Percentiles rank a stretch among this genome's conserved stretches.
These are phyloP conservation scores for Aspergillus leporis DNA, from an alignment of 495 filamentous ascomycete genomes.

Conservation along the genomic window DNA sequence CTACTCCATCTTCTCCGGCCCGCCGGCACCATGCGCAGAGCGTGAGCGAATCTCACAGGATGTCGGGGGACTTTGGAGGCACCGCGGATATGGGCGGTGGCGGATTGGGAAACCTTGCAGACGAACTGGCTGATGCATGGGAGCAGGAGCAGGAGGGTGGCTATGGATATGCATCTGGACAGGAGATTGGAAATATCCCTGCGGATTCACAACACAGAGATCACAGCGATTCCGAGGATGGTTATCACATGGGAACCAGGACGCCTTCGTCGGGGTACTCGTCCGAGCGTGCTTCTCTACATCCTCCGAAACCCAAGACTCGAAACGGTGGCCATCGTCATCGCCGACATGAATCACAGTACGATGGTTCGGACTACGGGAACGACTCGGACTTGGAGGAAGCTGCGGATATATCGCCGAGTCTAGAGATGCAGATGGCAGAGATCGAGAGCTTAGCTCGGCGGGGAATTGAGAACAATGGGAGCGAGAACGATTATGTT, in stretches of 20 bases:
- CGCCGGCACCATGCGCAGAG: constrained; percentile 54
- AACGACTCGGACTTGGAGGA: constrained; percentile 72
- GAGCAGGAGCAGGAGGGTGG: constrained; percentile 63
- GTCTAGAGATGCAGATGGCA: constrained; percentile 72
- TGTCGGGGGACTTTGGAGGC: constrained; percentile 44
- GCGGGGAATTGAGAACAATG: constrained; percentile 71
- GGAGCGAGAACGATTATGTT: constrained; percentile 64
- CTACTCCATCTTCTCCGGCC: constrained; percentile 60
- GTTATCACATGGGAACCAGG: constrained; percentile 24
- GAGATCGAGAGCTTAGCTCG: constrained; percentile 73
- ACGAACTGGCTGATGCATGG: constrained; percentile 64
- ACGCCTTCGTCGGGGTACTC: constrained; percentile 34
- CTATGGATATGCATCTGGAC: constrained; percentile 43
- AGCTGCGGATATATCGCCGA: constrained; percentile 66
- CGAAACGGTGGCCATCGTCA: constrained; percentile 37
- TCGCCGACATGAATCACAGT: constrained; percentile 50
- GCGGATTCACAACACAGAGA: constrained; percentile 36
- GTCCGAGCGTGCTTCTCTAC: constrained; percentile 29
- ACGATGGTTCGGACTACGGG: constrained; percentile 60
- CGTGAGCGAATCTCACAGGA: constrained; percentile 50
- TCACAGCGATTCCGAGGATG: constrained; percentile 37
- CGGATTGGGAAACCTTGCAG: constrained; percentile 80
- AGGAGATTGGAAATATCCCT: constrained; percentile 33
- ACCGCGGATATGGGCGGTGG: constrained; percentile 50
- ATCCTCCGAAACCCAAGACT: constrained; percentile 27